Evolutionary conservation across 805 yeast species (phyloP).

Genomic region (Myxozyma neotropica): DNA sequence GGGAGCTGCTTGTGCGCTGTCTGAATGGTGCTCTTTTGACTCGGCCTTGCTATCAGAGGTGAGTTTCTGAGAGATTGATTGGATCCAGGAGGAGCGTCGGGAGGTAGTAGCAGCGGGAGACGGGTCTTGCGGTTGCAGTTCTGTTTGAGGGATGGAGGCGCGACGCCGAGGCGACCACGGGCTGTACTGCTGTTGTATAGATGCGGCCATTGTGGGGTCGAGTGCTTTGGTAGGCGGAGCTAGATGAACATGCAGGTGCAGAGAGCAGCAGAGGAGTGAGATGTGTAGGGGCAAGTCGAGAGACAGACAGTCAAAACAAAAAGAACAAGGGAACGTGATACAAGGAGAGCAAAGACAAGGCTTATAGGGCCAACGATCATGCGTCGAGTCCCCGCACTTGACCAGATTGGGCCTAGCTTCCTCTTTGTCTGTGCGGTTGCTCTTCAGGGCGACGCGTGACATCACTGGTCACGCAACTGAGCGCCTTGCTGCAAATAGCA

Average conservation of each 20-base stretch:
- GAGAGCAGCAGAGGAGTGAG: too few relatives aligned
- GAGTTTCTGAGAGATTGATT: conserved; percentile 14
- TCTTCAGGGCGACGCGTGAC: not conserved
- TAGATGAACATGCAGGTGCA: too few relatives aligned
- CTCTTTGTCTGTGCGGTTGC: not conserved
- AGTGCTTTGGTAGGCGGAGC: too few relatives aligned
- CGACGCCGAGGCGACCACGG: not conserved
- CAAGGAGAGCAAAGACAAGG: not conserved
- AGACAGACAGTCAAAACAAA: not conserved
- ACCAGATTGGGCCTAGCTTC: not conserved
- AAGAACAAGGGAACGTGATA: too few relatives aligned
- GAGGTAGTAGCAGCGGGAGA: not conserved
- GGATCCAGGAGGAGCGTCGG: conserved; percentile 27
- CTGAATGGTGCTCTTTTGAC: not conserved
- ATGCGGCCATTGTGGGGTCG: not conserved
- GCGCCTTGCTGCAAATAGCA: too few relatives aligned
- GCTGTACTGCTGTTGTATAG: not conserved
- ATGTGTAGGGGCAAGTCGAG: too few relatives aligned
- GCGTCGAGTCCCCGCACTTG: not conserved
- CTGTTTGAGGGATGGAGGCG: not conserved
- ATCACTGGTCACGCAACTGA: not conserved
- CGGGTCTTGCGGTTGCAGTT: too few relatives aligned
- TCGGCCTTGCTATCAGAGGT: conserved; percentile 1
- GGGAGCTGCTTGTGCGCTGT: too few relatives aligned
- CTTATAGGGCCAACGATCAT: not conserved